Evolutionary conservation across 2,329 filamentous ascomycete species (phyloP).

Genomic region (Fusarium palustre): DNA sequence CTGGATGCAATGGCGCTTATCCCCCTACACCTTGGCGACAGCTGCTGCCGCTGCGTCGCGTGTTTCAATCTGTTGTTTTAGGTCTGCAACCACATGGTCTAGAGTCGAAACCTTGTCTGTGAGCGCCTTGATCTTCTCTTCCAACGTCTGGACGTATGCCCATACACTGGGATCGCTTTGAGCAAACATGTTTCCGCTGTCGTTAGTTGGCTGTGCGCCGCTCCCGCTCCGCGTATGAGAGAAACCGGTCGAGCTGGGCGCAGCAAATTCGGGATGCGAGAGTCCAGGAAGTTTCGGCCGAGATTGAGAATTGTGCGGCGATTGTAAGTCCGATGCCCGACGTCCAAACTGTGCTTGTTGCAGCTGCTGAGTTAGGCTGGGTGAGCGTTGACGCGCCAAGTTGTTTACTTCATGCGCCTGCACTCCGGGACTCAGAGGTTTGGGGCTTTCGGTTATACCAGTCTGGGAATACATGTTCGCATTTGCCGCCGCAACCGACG

Average conservation of each 20-base stretch:
- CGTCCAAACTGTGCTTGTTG: constrained; percentile 71
- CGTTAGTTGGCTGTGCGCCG: constrained; percentile 65
- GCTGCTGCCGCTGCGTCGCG: constrained; percentile 45
- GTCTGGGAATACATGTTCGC: constrained; percentile 76
- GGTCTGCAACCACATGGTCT: constrained; percentile 50
- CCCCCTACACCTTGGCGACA: constrained; percentile 40
- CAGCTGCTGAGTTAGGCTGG: constrained; percentile 73
- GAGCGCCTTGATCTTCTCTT: constrained; percentile 62
- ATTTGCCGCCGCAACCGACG: constrained; percentile 60
- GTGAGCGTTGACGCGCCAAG: constrained; percentile 69
- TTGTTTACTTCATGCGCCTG: constrained; percentile 64
- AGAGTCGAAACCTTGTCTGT: constrained; percentile 52
- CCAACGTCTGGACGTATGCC: constrained; percentile 77
- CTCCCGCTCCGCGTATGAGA: constrained; percentile 57
- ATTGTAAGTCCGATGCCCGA: constrained; percentile 66
- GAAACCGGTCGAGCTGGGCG: constrained; percentile 49
- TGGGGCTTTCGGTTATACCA: constrained; percentile 86
- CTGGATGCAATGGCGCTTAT: constrained; percentile 16
- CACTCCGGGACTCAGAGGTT: constrained; percentile 78
- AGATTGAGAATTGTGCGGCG: constrained; percentile 61
- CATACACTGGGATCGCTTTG: constrained; percentile 72
- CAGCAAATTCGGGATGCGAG: constrained; percentile 53
- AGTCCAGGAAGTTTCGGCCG: constrained; percentile 55
- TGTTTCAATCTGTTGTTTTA: constrained; percentile 52
- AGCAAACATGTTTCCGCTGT: constrained; percentile 75